Percentiles rank a stretch among this genome's conserved stretches.
Conservation (phyloP, 73 alveolate genomes). For the Paramecium sonneborni region DNA sequence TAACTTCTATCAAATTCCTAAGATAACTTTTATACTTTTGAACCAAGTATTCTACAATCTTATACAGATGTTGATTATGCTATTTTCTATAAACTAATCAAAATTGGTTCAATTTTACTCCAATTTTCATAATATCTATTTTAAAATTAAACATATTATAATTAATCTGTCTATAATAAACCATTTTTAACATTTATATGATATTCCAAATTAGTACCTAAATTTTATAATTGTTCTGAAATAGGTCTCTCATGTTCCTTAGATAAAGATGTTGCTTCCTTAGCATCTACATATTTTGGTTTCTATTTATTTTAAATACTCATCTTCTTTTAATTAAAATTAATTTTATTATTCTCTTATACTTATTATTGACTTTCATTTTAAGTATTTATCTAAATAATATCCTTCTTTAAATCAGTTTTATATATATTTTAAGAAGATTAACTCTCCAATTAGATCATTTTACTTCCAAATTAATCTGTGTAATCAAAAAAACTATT, state of each 20-base stretch:
- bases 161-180: neutral
- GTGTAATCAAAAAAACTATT: neutral
- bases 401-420: neutral
- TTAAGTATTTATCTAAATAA: neutral
- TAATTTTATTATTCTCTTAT: neutral
- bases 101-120: conserved; percentile 40
- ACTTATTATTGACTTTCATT: neutral
- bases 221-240: neutral
- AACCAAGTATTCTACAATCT: conserved; percentile 32
- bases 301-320: neutral
- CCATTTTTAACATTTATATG: neutral
- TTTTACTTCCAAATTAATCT: neutral
- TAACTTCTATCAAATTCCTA: neutral
- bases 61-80: neutral
- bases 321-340: neutral
- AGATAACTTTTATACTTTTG: neutral
- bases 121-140: conserved; percentile 39
- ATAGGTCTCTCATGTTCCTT: neutral
- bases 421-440: neutral
- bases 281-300: neutral
- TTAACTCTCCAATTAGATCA: neutral
- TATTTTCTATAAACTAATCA: neutral
- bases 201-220: neutral
- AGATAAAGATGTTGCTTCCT: neutral
- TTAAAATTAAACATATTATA: neutral